Evolutionary conservation across 2,329 filamentous ascomycete species (phyloP), one percentile per base, ranked within the genome.

Genomic region (Sordariomycetes sp.): DNA sequence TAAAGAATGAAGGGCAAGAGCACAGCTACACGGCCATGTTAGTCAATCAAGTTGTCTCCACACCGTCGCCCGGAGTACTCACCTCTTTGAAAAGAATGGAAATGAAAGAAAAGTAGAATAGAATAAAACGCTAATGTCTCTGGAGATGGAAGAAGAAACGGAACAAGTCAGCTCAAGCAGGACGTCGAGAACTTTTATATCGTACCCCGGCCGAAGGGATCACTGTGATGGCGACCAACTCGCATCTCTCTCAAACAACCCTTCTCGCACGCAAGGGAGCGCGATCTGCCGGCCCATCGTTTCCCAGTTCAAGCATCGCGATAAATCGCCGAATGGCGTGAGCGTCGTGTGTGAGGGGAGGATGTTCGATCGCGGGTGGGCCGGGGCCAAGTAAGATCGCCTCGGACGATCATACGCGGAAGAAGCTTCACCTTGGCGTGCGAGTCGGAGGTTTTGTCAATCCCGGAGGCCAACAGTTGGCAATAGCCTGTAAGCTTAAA

Each of bases 151-250:
- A 35, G n/a, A 37, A 35, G 25, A 32, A 10, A 16, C 14, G 25
- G 34, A 32, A 57, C 34, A 16, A n/a, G 16, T 32, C 18, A 37
- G 32, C 16, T n/a, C 28, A 40, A 57, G 37, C 48, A 7, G 48
- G 55, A 57, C 40, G 8, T 16, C 55, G 46, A 25, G 46, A 46
- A 18, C 28, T 57, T 28, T 57, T 57, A 57, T 57, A 57, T 40
- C 24, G 48, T 6, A 24, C 2, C 5, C 2, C 46, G 11, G 18
- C 46, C 22, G n/a, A 24, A 24, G n/a, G 7, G 46, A 50, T 50
- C 46, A n/a, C 12, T 7, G 46, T 8, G 3, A 3, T 8, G 46
- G 20, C 8, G 6, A 6, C 6, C 18, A n/a, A n/a, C 40, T n/a
- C 18, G 40, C 40, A n/a, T n/a, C 14, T 40, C 12, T 16, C 37